These are phyloP conservation scores for Pilobolus umbonatus DNA, from an alignment of 192 early-diverging fungal genomes.

Conservation along the genomic window DNA sequence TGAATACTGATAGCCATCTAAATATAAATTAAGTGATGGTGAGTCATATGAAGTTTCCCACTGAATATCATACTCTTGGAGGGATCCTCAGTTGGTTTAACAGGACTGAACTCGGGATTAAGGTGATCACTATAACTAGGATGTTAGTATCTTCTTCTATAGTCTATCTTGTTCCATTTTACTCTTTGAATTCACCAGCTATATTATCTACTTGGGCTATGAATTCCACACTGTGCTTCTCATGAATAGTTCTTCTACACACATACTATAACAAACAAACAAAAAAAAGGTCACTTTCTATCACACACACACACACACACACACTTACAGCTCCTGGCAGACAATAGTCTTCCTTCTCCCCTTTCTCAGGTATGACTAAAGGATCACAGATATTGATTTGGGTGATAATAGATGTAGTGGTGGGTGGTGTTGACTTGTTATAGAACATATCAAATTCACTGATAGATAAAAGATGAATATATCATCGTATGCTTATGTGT, in stretches of 20 bases:
- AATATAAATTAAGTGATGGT: background rate
- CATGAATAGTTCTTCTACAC: background rate
- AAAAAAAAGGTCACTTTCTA: background rate
- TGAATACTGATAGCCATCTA: conserved; percentile 25
- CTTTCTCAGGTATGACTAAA: conserved; percentile 8
- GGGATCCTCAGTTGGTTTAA: conserved; percentile 10
- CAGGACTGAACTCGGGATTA: conserved; percentile 6
- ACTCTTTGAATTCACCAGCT: too few relatives aligned
- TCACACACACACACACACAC: background rate
- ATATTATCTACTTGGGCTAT: too few relatives aligned
- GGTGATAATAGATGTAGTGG: conserved; percentile 1
- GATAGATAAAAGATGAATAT: background rate
- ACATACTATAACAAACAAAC: conserved; percentile 2
- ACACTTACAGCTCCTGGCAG: conserved; percentile 24
- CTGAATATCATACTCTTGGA: conserved; percentile 14
- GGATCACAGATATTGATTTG: conserved; percentile 26
- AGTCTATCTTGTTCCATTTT: too few relatives aligned
- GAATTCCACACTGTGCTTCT: too few relatives aligned
- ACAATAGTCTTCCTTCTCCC: conserved; percentile 12
- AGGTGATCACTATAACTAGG: background rate
- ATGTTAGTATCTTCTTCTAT: too few relatives aligned
- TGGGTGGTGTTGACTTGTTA: conserved; percentile 12
- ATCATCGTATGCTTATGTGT: background rate
- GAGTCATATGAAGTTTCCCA: too few relatives aligned
- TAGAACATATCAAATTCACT: conserved; percentile 8